Conservation (phyloP, 495 filamentous ascomycete species). For the Thermothielavioides terrestris region DNA sequence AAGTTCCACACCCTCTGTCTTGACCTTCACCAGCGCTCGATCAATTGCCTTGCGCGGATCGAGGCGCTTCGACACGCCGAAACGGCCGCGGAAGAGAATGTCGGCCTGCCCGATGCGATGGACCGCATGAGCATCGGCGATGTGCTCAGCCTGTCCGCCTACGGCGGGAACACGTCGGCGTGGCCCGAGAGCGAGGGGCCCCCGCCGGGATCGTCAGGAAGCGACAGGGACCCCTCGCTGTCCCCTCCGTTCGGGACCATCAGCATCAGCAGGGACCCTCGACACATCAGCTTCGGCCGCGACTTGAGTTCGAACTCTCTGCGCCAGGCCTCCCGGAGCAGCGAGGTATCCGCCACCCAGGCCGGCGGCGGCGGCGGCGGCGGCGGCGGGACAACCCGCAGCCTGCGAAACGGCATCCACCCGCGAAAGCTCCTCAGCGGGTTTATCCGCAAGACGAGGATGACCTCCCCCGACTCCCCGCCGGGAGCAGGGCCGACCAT, state of each 20-base stretch:
- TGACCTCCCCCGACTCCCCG: conserved; percentile 19
- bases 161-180: conserved; percentile 23
- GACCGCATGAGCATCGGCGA: conserved; percentile 53
- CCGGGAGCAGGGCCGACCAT: conserved; percentile 1
- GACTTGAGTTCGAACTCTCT: conserved; percentile 32
- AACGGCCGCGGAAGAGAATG: conserved; percentile 50
- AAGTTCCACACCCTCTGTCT: conserved; percentile 70
- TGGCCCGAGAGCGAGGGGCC: conserved; percentile 31
- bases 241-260: conserved; percentile 24
- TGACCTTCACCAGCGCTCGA: conserved; percentile 61
- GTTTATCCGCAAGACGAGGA: conserved; percentile 35
- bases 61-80: conserved; percentile 41
- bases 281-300: conserved; percentile 22
- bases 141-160: conserved; percentile 24
- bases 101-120: conserved; percentile 66
- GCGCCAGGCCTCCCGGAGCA: conserved; percentile 31
- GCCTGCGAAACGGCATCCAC: conserved; percentile 30
- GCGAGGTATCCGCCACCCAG: conserved; percentile 19
- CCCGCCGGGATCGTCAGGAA: conserved; percentile 39
- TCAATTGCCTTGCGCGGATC: conserved; percentile 24
- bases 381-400: conserved; percentile 30
- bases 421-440: conserved; percentile 41
- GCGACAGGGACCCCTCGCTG: conserved; percentile 35
- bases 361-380: conserved; percentile 2
- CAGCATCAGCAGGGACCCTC: conserved; percentile 21